Conservation (phyloP, 306 rosid species). For the Morella rubra region DNA sequence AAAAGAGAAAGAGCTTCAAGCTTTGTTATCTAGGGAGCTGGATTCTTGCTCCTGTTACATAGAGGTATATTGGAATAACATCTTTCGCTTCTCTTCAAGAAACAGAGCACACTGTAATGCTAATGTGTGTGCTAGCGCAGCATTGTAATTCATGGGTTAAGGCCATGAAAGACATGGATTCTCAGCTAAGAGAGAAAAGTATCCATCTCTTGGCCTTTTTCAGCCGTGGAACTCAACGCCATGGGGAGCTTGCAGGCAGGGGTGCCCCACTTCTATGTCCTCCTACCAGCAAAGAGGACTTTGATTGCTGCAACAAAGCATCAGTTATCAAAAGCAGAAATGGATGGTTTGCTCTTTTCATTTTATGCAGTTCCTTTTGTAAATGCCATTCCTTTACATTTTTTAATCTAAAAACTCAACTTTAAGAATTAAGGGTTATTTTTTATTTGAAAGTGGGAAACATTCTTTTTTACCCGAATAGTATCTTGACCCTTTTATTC, state of each 20-base stretch:
- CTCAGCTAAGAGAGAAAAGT: slow-evolving; percentile 79
- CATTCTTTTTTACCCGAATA: too few species aligned
- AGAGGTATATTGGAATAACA: slow-evolving; percentile 46
- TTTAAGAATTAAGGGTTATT: too few species aligned
- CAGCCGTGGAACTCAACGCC: slow-evolving; percentile 72
- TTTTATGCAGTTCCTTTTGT: too few species aligned
- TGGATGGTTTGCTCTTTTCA: slow-evolving; percentile 93
- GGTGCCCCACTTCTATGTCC: slow-evolving; percentile 66
- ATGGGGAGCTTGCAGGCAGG: slow-evolving; percentile 51
- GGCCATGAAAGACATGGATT: slow-evolving; percentile 67
- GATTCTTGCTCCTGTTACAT: slow-evolving; percentile 87
- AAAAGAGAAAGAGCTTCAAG: slow-evolving; percentile 89
- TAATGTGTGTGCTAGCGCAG: slow-evolving; percentile 80
- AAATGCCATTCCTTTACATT: too few species aligned
- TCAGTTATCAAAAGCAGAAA: slow-evolving; percentile 61
- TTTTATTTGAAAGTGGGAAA: too few species aligned
- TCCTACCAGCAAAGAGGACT: slow-evolving; percentile 78
- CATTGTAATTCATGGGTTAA: slow-evolving; percentile 83
- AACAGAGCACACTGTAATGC: slow-evolving; percentile 78
- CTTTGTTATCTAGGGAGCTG: slow-evolving; percentile 81
- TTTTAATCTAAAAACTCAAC: too few species aligned
- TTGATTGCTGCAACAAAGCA: slow-evolving; percentile 61
- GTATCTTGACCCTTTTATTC: too few species aligned
- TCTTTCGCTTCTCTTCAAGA: slow-evolving; percentile 69
- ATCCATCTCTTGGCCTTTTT: slow-evolving; percentile 92